These are phyloP conservation scores for Hypsizygus ulmarius DNA, from an alignment of 1,284 basidiomycete species.

Conservation along the genomic window DNA sequence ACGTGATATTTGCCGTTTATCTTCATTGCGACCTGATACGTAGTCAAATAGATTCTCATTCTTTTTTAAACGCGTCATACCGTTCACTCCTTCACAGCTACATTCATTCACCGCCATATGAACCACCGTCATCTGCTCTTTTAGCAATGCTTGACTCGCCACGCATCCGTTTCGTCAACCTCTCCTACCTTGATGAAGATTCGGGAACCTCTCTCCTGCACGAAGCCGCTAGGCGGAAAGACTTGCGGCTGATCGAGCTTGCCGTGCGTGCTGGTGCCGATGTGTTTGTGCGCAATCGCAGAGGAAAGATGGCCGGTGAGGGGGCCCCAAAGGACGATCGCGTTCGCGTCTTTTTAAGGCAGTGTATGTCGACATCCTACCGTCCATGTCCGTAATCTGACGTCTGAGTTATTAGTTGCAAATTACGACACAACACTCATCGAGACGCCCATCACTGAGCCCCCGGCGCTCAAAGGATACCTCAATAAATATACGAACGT, in stretches of 20 bases:
- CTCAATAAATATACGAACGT: constrained; percentile 91
- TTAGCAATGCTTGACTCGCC: constrained; percentile 61
- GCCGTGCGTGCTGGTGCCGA: constrained; percentile 86
- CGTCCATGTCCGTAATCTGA: background rate
- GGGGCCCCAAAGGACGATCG: constrained; percentile 72
- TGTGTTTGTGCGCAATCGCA: constrained; percentile 83
- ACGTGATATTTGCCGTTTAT: constrained; percentile 21
- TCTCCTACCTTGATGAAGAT: constrained; percentile 74
- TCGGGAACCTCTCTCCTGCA: constrained; percentile 82
- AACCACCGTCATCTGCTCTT: constrained; percentile 50
- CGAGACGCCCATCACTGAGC: constrained; percentile 45
- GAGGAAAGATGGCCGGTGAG: constrained; percentile 77
- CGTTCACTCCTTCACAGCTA: constrained; percentile 73
- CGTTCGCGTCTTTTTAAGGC: constrained; percentile 80
- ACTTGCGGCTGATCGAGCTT: constrained; percentile 80
- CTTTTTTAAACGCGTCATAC: constrained; percentile 76
- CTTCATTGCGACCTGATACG: background rate
- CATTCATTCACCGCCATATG: constrained; percentile 53
- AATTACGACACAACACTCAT: constrained; percentile 77
- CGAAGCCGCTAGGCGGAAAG: constrained; percentile 83
- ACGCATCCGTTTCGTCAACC: constrained; percentile 57
- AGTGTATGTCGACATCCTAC: constrained; percentile 53
- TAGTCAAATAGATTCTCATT: constrained; percentile 64
- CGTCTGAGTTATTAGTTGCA: constrained; percentile 48
- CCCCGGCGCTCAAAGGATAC: constrained; percentile 75